Percentiles rank a stretch among this genome's conserved stretches.
These are phyloP conservation scores for Pinus tabuliformis DNA, from an alignment of 75 land plant genomes.

Conservation along the genomic window DNA sequence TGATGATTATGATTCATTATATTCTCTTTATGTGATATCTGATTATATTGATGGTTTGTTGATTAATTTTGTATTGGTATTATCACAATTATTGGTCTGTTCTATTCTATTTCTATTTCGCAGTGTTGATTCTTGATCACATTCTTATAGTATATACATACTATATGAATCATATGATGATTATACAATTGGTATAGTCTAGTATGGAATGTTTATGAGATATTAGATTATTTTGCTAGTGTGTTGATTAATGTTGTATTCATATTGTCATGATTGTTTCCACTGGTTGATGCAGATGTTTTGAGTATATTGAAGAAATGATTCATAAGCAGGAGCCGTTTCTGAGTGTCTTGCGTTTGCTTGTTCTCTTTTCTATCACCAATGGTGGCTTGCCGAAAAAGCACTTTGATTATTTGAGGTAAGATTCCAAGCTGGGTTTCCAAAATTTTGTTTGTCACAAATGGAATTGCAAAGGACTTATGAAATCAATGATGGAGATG, in stretches of 20 bases:
- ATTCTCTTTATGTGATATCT: background rate
- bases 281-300: conserved; percentile 70
- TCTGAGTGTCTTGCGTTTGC: conserved; percentile 74
- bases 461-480: too few species aligned
- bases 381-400: conserved; percentile 87
- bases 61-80: background rate
- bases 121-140: background rate
- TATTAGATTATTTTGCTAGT: background rate
- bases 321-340: conserved; percentile 97
- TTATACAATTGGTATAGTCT: background rate
- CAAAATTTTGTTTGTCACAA: background rate
- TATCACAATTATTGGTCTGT: background rate
- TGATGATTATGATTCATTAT: background rate
- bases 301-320: conserved; percentile 92
- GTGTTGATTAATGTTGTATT: background rate
- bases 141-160: background rate
- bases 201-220: background rate
- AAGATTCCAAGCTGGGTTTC: background rate
- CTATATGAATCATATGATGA: background rate
- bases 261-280: background rate
- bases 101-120: background rate
- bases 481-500: background rate
- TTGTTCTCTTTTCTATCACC: conserved; percentile 80
- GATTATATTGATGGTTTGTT: background rate
- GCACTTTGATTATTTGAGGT: conserved; percentile 94